Percentiles rank a stretch among this genome's conserved stretches.
Evolutionary conservation across 75 land plant genomes (phyloP).

Genomic region (Selaginella tamariscina): DNA sequence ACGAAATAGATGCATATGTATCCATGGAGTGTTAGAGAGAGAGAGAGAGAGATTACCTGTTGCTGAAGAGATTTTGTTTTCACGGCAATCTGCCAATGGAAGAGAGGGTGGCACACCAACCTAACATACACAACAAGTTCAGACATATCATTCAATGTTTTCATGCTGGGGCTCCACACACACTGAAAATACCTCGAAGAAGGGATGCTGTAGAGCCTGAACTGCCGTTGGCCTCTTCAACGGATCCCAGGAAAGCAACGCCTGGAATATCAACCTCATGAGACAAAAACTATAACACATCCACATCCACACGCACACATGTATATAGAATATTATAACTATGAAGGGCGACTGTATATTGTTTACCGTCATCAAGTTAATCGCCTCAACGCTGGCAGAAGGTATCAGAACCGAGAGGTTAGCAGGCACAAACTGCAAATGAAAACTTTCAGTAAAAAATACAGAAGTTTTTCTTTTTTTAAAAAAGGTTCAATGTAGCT

Average conservation of each 20-base stretch:
- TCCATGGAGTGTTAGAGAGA: too few species aligned
- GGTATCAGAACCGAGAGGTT: slow-evolving; percentile 52
- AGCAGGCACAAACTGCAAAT: slow-evolving; percentile 35
- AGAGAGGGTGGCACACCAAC: background rate
- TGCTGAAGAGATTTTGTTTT: background rate
- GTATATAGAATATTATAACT: slow-evolving; percentile 3
- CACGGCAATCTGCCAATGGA: background rate
- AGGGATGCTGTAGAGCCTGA: slow-evolving; percentile 69
- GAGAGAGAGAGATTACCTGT: background rate
- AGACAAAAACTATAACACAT: slow-evolving; percentile 6
- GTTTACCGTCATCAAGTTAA: slow-evolving; percentile 63
- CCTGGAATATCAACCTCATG: slow-evolving; percentile 20
- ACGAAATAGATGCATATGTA: background rate
- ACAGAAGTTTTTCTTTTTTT: too few species aligned
- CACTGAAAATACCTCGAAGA: slow-evolving; percentile 57
- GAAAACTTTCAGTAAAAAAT: too few species aligned
- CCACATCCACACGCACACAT: background rate
- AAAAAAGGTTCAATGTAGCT: too few species aligned
- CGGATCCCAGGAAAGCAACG: slow-evolving; percentile 76
- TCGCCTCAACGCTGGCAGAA: slow-evolving; percentile 67
- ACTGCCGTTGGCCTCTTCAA: slow-evolving; percentile 65
- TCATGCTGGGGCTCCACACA: background rate
- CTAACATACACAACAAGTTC: background rate
- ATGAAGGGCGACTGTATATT: background rate
- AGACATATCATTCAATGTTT: too few species aligned